Evolutionary conservation across 306 rosid genomes (phyloP), one percentile per base, ranked within the genome.

Genomic region (Abrus precatorius): DNA sequence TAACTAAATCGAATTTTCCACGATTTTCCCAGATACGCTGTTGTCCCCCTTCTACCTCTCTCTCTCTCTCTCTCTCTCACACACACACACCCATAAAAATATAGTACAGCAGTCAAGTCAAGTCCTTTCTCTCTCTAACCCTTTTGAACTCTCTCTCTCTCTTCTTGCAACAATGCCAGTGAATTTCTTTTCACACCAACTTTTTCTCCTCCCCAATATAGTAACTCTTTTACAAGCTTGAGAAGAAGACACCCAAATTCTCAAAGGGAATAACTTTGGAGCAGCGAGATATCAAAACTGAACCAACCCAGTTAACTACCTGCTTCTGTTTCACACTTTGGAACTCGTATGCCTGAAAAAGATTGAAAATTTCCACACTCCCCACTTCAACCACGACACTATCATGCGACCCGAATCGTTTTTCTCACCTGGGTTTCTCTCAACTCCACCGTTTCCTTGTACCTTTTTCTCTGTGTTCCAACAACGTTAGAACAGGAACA

Each of bases 11-110:
- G 88, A 90, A 83, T 87, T 86, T 91, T 63, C 75, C 75, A 65
- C 79, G 92, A 89, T 95, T 92, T 93, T 89, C 87, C 81, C 66
- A 82, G 97, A 93, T 90, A 90, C 91, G 91, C 86, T 87, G 68
- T 81, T 91, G 89, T 91, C 96, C 81, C 87, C 89, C 88, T 80
- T 81, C 87, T 49, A 75, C 84, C 40, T 36, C 40, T 36, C 40
- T 36, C 40, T 34, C 40, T 34, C 40, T 34, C 40, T 36, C 38
- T 34, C 38, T 34, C 38, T 34, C 38, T 72, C 32, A n/a, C 82
- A 82, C 41, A 67, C 36, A 55, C 77, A 45, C 64, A n/a, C 28
- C 3, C 40, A 80, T 2, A 56, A 33, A 57, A 56, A 52, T 52
- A 64, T 41, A 29, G 67, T 70, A 34, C 59, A 66, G 4, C 49